Base-by-base conservation (phyloP, 352 stramenopile genomes). In the Phytophthora boehmeriae region DNA sequence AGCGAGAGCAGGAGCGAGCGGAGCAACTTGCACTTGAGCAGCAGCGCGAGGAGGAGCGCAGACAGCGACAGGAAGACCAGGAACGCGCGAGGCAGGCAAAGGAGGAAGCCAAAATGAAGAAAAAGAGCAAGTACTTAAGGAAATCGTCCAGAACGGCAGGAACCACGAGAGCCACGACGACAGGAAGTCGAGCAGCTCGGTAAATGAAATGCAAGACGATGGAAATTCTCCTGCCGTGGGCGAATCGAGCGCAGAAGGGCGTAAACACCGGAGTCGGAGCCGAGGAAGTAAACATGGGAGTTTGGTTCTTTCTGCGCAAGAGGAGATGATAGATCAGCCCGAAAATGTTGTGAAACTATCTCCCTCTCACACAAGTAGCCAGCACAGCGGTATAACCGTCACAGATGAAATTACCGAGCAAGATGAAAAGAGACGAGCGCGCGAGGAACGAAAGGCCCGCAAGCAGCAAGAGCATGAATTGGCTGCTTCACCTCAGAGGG, bases 11-110 rank as follows among this genome's bases (percentile, higher is more conserved):
- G 16, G 59, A 78, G 38, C 20, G 44, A 1, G 34, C 36, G n/a
- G 61, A 75, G 43, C 59, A 77, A 30, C 35, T 71, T 36, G 62
- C 51, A 43, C 49, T 71, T 34, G 65, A 80, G 53, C 35, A 59
- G 5, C 42, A 56, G 28, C 42, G 54, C 1, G 43, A 73, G 13
- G 22, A 64, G 8, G 49, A 76, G 16, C 51, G 54, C 11, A 64
- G 59, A 17, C 28, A 52, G 16, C 54, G 34, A 30, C 41, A 70
- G 32, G 45, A 70, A 16, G 58, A 71, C 28, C 46, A 63, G n/a
- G 20, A 45, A 5, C 25, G 25, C 6, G 25, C 25, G 25, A 25
- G 52, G 51, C 52, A 54, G 11, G 25, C 23, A 58, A 25, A 59
- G 28, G 1, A 53, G 16, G 41, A 73, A 30, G 38, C 63, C 39